Evolutionary conservation across 2,329 filamentous ascomycete species (phyloP).

Genomic region (Penicillium sp.): DNA sequence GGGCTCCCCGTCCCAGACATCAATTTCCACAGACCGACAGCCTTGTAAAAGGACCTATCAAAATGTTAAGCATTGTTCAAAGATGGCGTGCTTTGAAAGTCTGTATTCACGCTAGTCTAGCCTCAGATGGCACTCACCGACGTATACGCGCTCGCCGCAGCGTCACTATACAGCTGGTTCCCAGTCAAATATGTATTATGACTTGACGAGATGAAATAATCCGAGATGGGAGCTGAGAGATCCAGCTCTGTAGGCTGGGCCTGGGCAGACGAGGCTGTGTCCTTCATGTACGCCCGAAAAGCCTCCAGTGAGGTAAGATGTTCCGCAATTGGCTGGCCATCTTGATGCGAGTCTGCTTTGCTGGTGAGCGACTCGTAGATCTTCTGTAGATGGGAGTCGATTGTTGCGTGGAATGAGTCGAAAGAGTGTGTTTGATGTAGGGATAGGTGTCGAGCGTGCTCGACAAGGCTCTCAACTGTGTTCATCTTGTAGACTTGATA

Average conservation of each 20-base stretch:
- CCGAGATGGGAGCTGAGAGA: constrained; percentile 65
- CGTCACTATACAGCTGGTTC: constrained; percentile 74
- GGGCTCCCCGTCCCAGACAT: constrained; percentile 78
- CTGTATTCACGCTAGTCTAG: not conserved
- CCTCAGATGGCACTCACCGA: constrained; percentile 50
- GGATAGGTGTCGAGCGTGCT: constrained; percentile 16
- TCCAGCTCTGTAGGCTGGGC: constrained; percentile 50
- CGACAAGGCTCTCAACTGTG: constrained; percentile 18
- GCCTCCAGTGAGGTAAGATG: constrained; percentile 36
- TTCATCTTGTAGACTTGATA: constrained; percentile 11
- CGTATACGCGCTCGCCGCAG: constrained; percentile 73
- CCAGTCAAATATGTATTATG: constrained; percentile 91
- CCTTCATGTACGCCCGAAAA: constrained; percentile 49
- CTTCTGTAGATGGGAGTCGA: constrained; percentile 33
- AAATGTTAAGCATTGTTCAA: not conserved
- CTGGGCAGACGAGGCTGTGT: constrained; percentile 42
- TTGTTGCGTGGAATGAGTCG: constrained; percentile 28
- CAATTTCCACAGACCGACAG: constrained; percentile 89
- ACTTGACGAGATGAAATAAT: constrained; percentile 92
- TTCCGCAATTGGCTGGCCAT: constrained; percentile 7
- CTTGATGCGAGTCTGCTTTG: constrained; percentile 13
- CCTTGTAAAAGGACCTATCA: constrained; percentile 64
- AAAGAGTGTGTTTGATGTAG: constrained; percentile 11
- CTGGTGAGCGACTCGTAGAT: constrained; percentile 33
- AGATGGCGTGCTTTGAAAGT: not conserved